These are phyloP conservation scores for Phytopythium boreale DNA, from an alignment of 352 stramenopile genomes.

Conservation along the genomic window DNA sequence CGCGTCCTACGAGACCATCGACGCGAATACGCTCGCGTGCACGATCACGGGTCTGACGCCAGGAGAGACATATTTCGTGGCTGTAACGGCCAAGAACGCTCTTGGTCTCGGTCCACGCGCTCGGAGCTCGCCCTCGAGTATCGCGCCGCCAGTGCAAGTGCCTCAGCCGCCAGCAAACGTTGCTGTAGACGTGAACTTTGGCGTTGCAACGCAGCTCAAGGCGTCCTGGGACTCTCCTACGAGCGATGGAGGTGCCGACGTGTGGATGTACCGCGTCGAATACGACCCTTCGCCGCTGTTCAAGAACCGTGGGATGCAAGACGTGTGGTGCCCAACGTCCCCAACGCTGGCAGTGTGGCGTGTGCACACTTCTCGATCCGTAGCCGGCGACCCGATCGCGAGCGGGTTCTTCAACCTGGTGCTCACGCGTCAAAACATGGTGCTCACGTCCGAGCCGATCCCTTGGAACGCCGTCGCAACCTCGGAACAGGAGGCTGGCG, in stretches of 20 bases:
- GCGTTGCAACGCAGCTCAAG: constrained; percentile 69
- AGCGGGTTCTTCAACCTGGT: constrained; percentile 57
- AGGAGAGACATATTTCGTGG: constrained; percentile 81
- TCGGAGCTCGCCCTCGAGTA: constrained; percentile 31
- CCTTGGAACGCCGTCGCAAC: constrained; percentile 91
- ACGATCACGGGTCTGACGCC: constrained; percentile 65
- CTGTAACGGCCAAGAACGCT: constrained; percentile 87
- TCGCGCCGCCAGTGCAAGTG: constrained; percentile 72
- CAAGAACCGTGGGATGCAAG: constrained; percentile 50
- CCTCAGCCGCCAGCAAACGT: constrained; percentile 71
- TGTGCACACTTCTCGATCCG: constrained; percentile 31
- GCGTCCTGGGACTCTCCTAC: constrained; percentile 44
- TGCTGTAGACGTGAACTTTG: constrained; percentile 63
- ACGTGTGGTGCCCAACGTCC: constrained; percentile 61
- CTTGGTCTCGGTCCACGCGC: constrained; percentile 52
- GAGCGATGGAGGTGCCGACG: constrained; percentile 52
- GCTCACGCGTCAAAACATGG: constrained; percentile 42
- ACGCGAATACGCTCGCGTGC: constrained; percentile 54
- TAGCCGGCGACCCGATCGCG: constrained; percentile 30
- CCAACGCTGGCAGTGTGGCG: constrained; percentile 58
- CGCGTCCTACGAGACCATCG: constrained; percentile 66
- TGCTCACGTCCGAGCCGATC: constrained; percentile 77
- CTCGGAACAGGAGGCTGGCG: constrained; percentile 75
- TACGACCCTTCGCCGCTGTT: constrained; percentile 73
- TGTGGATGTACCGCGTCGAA: constrained; percentile 79